These are phyloP conservation scores for Paraphoma sp. DNA, from an alignment of 2,329 filamentous ascomycete genomes.

Conservation along the genomic window DNA sequence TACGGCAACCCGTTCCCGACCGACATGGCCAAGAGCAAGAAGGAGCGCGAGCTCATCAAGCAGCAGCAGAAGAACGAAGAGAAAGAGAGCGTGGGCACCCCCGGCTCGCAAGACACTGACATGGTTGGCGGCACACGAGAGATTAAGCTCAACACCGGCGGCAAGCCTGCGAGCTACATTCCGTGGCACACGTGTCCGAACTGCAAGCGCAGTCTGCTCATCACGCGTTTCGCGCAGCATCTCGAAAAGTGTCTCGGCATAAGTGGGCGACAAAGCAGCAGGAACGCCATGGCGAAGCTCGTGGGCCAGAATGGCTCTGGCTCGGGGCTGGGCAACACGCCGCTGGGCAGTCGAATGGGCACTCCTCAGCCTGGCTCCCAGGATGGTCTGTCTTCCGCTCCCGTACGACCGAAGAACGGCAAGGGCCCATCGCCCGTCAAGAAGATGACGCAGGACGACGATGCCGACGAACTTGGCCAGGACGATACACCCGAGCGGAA, in stretches of 20 bases:
- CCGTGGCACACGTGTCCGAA: constrained; percentile 65
- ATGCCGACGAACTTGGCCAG: constrained; percentile 41
- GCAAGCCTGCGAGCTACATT: constrained; percentile 54
- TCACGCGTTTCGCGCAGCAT: constrained; percentile 67
- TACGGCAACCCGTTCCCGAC: constrained; percentile 83
- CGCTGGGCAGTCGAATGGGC: constrained; percentile 51
- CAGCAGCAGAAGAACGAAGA: constrained; percentile 50
- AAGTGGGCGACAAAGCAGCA: constrained; percentile 58
- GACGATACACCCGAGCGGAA: constrained; percentile 52
- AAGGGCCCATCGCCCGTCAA: constrained; percentile 46
- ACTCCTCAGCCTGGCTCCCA: constrained; percentile 48
- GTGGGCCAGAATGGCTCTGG: constrained; percentile 46
- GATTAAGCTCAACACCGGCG: constrained; percentile 57
- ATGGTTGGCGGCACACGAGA: constrained; percentile 47
- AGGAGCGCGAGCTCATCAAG: constrained; percentile 67
- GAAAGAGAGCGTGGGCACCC: constrained; percentile 54
- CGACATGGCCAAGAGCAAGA: constrained; percentile 76
- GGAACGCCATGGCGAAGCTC: constrained; percentile 58
- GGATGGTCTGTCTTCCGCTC: constrained; percentile 13
- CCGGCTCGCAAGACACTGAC: constrained; percentile 53
- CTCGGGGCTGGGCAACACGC: constrained; percentile 51
- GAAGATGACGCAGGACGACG: constrained; percentile 29
- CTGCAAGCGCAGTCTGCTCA: constrained; percentile 67
- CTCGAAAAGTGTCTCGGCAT: constrained; percentile 67
- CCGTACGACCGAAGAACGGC: constrained; percentile 35